phyloP scores from a whole-genome alignment of 139 green algal species.

The Picochlorum sp. region DNA sequence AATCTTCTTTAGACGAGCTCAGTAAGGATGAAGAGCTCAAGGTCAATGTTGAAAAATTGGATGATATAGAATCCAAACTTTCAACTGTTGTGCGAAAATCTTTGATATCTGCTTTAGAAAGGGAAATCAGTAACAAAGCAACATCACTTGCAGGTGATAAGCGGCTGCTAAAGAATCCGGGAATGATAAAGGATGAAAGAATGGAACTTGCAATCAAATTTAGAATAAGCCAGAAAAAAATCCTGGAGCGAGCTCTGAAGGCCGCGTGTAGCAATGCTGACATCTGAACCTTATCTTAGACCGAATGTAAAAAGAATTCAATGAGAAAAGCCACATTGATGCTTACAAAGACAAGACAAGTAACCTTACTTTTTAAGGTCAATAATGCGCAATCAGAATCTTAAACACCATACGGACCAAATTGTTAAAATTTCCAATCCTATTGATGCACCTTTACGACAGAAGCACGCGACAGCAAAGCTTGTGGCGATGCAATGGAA shows the following conservation, averaged over 20 bases:
- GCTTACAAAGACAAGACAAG: too few species aligned
- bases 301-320: too few species aligned
- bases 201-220: conserved; percentile 6
- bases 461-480: conserved; percentile 26
- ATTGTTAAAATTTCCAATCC: neutral
- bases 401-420: too few species aligned
- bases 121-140: conserved; percentile 11
- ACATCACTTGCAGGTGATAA: conserved; percentile 15
- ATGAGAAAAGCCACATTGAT: too few species aligned
- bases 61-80: neutral
- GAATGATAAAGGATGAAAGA: conserved; percentile 2
- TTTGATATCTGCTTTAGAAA: neutral
- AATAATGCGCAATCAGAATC: too few species aligned
- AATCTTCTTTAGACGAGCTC: too few species aligned
- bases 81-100: neutral
- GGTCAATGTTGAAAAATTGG: neutral
- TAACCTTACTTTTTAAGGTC: too few species aligned
- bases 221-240: conserved; percentile 19
- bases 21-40: conserved; percentile 2
- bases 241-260: conserved; percentile 9
- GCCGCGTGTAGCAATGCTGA: too few species aligned
- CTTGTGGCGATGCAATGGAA: conserved; percentile 10
- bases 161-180: neutral
- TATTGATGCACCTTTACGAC: conserved; percentile 19
- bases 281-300: too few species aligned